phyloP scores from a whole-genome alignment of 441 rosid genomes.

The Corymbia citriodora region DNA sequence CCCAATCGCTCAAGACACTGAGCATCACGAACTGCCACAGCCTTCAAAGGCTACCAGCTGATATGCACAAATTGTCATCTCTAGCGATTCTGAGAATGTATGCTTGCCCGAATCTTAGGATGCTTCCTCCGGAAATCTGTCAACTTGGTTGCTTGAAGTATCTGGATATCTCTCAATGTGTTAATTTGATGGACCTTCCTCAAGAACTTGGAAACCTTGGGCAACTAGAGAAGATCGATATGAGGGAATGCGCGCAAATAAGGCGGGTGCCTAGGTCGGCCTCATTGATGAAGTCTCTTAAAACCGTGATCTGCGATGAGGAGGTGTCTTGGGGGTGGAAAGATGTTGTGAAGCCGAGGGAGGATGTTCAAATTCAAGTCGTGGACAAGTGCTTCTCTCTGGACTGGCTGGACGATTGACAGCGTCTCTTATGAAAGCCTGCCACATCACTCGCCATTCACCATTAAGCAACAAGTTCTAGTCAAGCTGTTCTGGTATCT shows the following conservation, averaged over 20 bases:
- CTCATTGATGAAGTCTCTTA: slow-evolving; percentile 36
- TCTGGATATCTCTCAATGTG: slow-evolving; percentile 74
- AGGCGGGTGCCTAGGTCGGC: slow-evolving; percentile 36
- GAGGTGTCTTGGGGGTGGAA: slow-evolving; percentile 62
- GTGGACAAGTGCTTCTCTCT: slow-evolving; percentile 53
- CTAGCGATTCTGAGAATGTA: slow-evolving; percentile 56
- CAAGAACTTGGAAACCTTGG: slow-evolving; percentile 40
- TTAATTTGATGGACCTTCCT: slow-evolving; percentile 53
- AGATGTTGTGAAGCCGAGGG: slow-evolving; percentile 29
- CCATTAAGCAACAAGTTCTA: neutral
- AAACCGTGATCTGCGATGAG: slow-evolving; percentile 58
- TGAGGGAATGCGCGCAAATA: slow-evolving; percentile 66
- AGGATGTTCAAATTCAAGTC: slow-evolving; percentile 52
- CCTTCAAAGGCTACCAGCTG: slow-evolving; percentile 39
- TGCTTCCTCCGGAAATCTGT: slow-evolving; percentile 49
- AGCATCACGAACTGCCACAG: slow-evolving; percentile 86
- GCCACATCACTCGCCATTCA: neutral
- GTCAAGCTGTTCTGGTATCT: neutral
- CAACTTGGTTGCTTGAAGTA: slow-evolving; percentile 49
- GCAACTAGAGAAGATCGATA: slow-evolving; percentile 73
- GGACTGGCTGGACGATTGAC: slow-evolving; percentile 70
- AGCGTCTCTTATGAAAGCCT: neutral
- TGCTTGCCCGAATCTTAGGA: slow-evolving; percentile 60
- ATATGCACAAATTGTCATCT: slow-evolving; percentile 39
- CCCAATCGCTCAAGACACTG: slow-evolving; percentile 42